Evolutionary conservation across 441 rosid species (phyloP).

Genomic region (Geranium incanum): DNA sequence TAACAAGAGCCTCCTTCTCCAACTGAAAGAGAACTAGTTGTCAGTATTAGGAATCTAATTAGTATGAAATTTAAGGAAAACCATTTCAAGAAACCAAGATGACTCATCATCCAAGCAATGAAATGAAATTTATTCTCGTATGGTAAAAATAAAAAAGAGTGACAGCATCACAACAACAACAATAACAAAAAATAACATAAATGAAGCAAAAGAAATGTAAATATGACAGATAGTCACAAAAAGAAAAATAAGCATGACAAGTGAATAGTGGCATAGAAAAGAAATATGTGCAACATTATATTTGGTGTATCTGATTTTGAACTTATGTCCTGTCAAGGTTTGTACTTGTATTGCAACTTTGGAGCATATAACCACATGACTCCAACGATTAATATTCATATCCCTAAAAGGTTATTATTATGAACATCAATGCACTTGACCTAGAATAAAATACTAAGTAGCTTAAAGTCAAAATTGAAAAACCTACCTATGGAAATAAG

Average conservation of each 20-base stretch:
- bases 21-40: constrained; percentile 42
- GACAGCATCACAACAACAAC: background rate
- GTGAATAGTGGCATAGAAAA: too few species aligned
- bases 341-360: background rate
- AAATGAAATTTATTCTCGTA: background rate
- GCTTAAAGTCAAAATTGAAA: background rate
- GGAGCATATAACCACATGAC: background rate
- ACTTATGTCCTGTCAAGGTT: background rate
- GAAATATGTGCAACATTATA: too few species aligned
- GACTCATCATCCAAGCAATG: background rate
- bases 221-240: too few species aligned
- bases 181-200: background rate
- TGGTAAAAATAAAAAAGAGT: background rate
- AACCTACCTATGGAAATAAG: too few species aligned
- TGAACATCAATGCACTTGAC: background rate
- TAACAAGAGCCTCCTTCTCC: constrained; percentile 89
- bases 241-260: too few species aligned
- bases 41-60: constrained; percentile 11
- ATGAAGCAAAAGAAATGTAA: background rate
- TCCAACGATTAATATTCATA: background rate
- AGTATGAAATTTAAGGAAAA: constrained; percentile 10
- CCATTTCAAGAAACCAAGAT: constrained; percentile 4
- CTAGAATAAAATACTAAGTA: background rate
- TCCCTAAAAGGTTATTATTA: background rate
- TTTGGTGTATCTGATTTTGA: too few species aligned